phyloP scores from a whole-genome alignment of 2,329 filamentous ascomycete genomes.

The Lecanicillium sp. region DNA sequence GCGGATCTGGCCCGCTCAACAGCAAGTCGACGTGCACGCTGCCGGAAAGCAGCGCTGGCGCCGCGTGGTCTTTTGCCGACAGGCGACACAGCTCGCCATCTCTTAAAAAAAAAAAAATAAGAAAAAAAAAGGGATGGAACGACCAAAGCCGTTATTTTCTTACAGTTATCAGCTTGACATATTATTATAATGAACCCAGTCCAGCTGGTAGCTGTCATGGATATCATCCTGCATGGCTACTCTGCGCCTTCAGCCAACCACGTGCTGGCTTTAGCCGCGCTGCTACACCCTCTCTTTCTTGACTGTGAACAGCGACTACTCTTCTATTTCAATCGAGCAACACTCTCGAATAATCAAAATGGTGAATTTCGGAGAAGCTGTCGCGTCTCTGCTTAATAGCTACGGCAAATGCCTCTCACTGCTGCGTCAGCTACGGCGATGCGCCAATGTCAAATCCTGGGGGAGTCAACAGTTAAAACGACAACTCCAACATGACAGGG shows the following conservation, averaged over 20 bases:
- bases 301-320: no score
- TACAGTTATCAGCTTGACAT: no score
- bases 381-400: constrained; percentile 40
- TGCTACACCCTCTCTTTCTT: no score
- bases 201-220: no score
- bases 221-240: not conserved
- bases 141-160: no score
- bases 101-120: no score
- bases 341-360: no score
- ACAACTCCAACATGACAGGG: constrained; percentile 34
- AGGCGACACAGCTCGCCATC: not conserved
- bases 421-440: constrained; percentile 29
- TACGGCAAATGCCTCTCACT: constrained; percentile 42
- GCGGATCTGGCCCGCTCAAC: constrained; percentile 3
- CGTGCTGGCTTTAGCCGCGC: not conserved
- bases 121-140: no score
- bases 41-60: not conserved
- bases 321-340: no score
- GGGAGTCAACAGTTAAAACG: constrained; percentile 22
- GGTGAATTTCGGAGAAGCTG: constrained; percentile 37
- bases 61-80: not conserved
- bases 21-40: not conserved
- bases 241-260: not conserved
- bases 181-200: no score
- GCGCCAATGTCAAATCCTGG: constrained; percentile 17